These are phyloP conservation scores for Termitomyces sp. DNA, from an alignment of 768 basidiomycete species.

Conservation along the genomic window DNA sequence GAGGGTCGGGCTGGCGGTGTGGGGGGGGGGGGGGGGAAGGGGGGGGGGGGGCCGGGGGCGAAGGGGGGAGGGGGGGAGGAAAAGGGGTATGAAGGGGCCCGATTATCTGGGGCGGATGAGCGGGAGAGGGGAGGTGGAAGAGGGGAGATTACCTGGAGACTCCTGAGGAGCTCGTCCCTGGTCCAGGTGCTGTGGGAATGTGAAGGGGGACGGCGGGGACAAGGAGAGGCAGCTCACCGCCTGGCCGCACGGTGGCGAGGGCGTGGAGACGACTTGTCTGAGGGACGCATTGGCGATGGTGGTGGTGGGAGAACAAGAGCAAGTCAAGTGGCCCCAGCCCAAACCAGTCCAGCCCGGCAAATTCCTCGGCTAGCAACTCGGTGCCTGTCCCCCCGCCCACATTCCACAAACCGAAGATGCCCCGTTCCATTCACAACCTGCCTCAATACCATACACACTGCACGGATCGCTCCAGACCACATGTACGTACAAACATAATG, in stretches of 20 bases:
- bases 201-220: constrained; percentile 13
- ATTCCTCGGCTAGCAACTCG: constrained; percentile 15
- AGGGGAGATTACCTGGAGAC: constrained; percentile 36
- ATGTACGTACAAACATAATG: not conserved
- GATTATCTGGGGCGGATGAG: constrained; percentile 31
- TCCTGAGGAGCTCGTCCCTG: constrained; percentile 44
- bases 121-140: constrained; percentile 1
- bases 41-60: constrained; percentile 48
- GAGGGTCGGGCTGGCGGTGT: constrained; percentile 46
- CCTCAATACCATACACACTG: too few relatives aligned
- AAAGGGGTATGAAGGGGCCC: constrained; percentile 37
- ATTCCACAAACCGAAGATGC: constrained; percentile 16
- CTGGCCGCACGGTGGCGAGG: constrained; percentile 21
- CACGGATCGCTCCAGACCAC: too few relatives aligned
- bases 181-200: constrained; percentile 40
- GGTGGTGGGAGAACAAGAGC: constrained; percentile 44
- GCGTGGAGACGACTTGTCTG: constrained; percentile 2
- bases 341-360: constrained; percentile 15
- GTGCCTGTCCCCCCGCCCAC: constrained; percentile 2
- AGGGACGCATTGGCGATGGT: constrained; percentile 23
- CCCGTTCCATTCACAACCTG: too few relatives aligned
- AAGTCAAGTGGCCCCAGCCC: constrained; percentile 22
- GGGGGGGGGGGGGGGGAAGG: constrained; percentile 39
- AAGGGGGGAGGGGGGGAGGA: constrained; percentile 45
- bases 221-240: constrained; percentile 27